Conservation (phyloP, 441 rosid species). For the Capsella rubella region DNA sequence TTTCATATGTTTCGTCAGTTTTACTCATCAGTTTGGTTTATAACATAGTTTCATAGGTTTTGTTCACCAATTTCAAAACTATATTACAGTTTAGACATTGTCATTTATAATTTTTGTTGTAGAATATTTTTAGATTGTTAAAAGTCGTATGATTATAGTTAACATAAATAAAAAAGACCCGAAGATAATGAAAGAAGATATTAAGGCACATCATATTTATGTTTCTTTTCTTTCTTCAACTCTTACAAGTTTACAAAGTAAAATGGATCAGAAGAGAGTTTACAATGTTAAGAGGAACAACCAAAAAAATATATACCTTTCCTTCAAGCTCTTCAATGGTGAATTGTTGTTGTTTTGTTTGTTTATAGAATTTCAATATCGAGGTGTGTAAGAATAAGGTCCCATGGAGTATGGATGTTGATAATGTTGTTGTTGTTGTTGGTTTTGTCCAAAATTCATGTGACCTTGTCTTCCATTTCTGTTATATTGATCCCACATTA, state of each 20-base stretch:
- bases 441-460: constrained; percentile 32
- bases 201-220: neutral
- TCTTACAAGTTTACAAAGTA: neutral
- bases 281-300: constrained; percentile 1
- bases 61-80: neutral
- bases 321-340: neutral
- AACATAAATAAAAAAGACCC: neutral
- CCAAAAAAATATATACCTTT: neutral
- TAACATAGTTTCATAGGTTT: neutral
- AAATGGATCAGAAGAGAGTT: neutral
- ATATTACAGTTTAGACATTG: neutral
- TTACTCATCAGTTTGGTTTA: neutral
- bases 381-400: constrained; percentile 31
- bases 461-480: constrained; percentile 49
- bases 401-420: constrained; percentile 14
- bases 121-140: neutral
- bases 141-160: neutral
- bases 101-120: neutral
- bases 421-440: constrained; percentile 22
- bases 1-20: neutral
- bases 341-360: neutral
- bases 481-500: constrained; percentile 55
- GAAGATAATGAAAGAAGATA: neutral
- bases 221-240: too few species aligned
- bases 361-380: constrained; percentile 5